phyloP scores from a whole-genome alignment of 2,329 filamentous ascomycete genomes.

The Diaporthe citriasiana region DNA sequence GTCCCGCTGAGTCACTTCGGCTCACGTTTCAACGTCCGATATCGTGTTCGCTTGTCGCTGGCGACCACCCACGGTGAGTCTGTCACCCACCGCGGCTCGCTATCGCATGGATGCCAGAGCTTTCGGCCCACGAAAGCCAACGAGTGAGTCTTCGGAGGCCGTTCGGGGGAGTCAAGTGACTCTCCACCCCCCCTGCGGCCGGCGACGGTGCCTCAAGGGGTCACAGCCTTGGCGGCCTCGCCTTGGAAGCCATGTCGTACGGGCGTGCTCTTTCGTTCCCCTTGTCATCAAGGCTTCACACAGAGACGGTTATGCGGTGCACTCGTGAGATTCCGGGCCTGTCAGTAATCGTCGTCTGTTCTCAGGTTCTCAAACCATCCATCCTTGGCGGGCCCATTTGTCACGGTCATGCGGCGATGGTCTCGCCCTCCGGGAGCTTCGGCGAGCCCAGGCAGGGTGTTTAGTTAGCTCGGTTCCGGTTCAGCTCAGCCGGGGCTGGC shows the following conservation, averaged over 20 bases:
- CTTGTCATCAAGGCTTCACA: background rate
- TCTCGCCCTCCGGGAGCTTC: slow-evolving; percentile 22
- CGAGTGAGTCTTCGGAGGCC: slow-evolving; percentile 33
- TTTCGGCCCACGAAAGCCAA: slow-evolving; percentile 8
- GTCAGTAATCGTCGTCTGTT: background rate
- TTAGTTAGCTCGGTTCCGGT: background rate
- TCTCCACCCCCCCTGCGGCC: background rate
- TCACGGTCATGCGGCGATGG: slow-evolving; percentile 21
- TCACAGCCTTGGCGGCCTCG: slow-evolving; percentile 5
- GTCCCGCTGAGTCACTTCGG: slow-evolving; percentile 34
- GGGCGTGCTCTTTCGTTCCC: background rate
- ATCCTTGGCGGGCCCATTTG: background rate
- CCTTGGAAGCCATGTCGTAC: slow-evolving; percentile 3
- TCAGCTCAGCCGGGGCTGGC: slow-evolving; percentile 26
- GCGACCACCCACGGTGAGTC: slow-evolving; percentile 6
- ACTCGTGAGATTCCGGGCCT: background rate
- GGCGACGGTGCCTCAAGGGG: background rate
- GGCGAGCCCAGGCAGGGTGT: slow-evolving; percentile 25
- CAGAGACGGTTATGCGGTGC: too few species aligned
- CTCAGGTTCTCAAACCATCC: background rate
- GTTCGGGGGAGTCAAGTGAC: slow-evolving; percentile 30
- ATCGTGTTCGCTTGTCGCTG: background rate
- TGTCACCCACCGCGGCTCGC: slow-evolving; percentile 1
- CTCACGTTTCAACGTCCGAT: slow-evolving; percentile 34
- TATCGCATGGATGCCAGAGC: background rate